Evolutionary conservation across 306 rosid genomes (phyloP), one percentile per base, ranked within the genome.

Genomic region (Luffa acutangula): DNA sequence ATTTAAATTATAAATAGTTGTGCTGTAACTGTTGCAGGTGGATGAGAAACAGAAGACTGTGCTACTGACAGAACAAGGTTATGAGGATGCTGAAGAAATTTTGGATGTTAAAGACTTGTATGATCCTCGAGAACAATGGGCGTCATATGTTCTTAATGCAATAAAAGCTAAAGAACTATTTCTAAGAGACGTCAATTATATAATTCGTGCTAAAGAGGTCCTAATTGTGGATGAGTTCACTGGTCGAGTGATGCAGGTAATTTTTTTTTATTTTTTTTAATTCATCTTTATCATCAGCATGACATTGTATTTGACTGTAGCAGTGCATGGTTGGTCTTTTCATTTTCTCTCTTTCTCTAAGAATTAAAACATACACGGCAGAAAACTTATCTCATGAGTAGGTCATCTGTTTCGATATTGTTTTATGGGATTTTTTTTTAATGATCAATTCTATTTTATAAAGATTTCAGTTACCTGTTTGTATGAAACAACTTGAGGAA

Each of bases 51-150:
- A 88, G 83, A 95, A 95, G 82, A 83, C 95, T 1, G 97, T 90
- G 84, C 87, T 95, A 73, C 91, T 95, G 60, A 85, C 92, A 62
- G 98, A 95, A 79, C 98, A 95, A 85, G 98, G 98, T 77, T 92
- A 95, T 82, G 98, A 95, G 84, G 98, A 95, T 80, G 89, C 98
- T 81, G 98, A 95, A 87, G 97, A 91, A 85, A 92, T 95, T 89
- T 84, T 95, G 79, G 85, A 74, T 82, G 97, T 95, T 60, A 92
- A 93, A 88, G 98, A 95, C 85, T 84, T 95, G 64, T 92, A 95
- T 79, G 98, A 95, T 88, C 97, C 97, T 42, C 88, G 93, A 81
- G 97, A 95, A 85, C 98, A 92, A 86, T 95, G 98, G 98, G 98
- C 98, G 83, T 95, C 92, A 63, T 95, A 84, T 82, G 81, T 95